Base-by-base conservation (phyloP, 306 rosid species). In the Boehmeria nivea region DNA sequence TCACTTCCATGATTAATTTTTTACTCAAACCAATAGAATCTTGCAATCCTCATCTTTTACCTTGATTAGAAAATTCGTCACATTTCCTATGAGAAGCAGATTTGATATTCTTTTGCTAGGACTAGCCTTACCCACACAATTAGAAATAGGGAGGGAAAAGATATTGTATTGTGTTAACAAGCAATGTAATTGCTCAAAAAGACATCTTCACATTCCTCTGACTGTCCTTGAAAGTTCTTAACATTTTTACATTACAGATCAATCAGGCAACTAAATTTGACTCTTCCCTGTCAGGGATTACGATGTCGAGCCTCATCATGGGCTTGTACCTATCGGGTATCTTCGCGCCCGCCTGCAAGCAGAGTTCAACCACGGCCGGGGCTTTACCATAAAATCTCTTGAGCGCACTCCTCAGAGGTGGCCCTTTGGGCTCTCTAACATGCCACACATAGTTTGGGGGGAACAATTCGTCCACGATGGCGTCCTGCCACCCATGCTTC, bases 401-500 rank as follows among this genome's bases (percentile, higher is more conserved):
- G 18, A 91, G 67, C 6, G 84, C 50, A 54, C 79, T 67, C 16
- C 20, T 66, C 76, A 91, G 28, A 10, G 96, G 96, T 62, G 87
- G 83, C 39, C 95, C 98, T 26, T 45, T 51, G 19, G 87, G 88
- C 22, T 84, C 87, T 62, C 80, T 72, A 34, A 78, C 89, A 69
- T 87, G 96, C 98, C 98, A 91, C 63, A 91, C 95, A 63, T 74
- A 77, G 75, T 91, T 91, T 27, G 93, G 82, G 54, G 98, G 96
- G 18, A 91, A 68, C 61, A 91, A 87, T 75, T 91, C 96, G 21
- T 84, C 96, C 49, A 84, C 69, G 0, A 68, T 84, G 9, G 98
- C 96, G 56, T 91, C 93, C 63, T 91, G 98, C 98, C 98, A 91
- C 47, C 98, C 98, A 73, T 91, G 98, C 61, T 91, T 91, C 78